phyloP scores from a whole-genome alignment of 2,329 filamentous ascomycete species.

The Clonostachys byssicola region DNA sequence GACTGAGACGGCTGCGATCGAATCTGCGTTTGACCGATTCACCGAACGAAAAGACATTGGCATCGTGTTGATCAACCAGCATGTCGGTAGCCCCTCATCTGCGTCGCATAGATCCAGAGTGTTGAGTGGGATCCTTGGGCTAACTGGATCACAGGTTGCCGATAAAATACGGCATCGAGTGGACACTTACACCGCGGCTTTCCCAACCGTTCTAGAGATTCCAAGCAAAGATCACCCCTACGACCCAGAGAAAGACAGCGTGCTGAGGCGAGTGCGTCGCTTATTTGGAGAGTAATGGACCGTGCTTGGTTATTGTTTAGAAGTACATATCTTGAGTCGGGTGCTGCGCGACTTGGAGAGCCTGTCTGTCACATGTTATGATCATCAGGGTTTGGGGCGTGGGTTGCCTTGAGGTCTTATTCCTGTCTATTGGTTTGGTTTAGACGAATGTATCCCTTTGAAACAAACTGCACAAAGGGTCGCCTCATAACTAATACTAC shows the following conservation, averaged over 20 bases:
- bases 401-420: no score
- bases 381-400: no score
- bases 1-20: slow-evolving; percentile 84
- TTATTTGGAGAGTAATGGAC: slow-evolving; percentile 60
- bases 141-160: slow-evolving; percentile 62
- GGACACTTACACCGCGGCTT: slow-evolving; percentile 89
- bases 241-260: slow-evolving; percentile 97
- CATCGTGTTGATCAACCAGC: slow-evolving; percentile 95
- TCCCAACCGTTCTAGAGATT: slow-evolving; percentile 94
- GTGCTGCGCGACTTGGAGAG: no score
- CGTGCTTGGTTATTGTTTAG: no score
- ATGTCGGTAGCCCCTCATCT: slow-evolving; percentile 52
- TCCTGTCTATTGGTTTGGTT: no score
- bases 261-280: slow-evolving; percentile 76
- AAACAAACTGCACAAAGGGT: no score
- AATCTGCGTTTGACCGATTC: slow-evolving; percentile 85
- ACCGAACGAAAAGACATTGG: slow-evolving; percentile 93
- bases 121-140: not conserved
- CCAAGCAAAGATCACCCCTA: slow-evolving; percentile 99
- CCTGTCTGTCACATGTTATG: no score
- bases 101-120: not conserved
- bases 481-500: not conserved
- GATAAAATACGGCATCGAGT: slow-evolving; percentile 89
- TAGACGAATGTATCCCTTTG: no score
- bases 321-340: no score